Base-by-base conservation (phyloP, 805 yeast genomes). In the Yarrowia deformans region DNA sequence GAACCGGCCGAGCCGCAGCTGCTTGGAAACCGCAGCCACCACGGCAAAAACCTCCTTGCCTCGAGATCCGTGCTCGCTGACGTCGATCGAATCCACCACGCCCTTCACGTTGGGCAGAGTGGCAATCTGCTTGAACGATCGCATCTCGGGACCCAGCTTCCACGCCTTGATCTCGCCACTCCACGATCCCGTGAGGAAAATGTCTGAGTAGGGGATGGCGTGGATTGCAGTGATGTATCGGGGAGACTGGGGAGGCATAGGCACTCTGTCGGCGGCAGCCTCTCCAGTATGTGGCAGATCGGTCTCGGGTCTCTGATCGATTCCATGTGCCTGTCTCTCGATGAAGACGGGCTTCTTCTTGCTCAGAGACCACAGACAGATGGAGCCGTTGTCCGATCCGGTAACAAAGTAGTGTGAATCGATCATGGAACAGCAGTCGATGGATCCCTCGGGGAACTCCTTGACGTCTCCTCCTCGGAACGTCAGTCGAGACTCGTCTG, bases 371-470 rank as follows among this genome's bases (percentile, higher is more conserved):
- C 99, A 95, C 71, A 95, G 81, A n/a, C 91, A 81, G 40, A 95
- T 80, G 75, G 87, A 90, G 52, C 99, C 99, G 77, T 93, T 94
- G 77, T 95, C 99, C 16, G 97, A 89, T 5, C 98, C 98, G 0
- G 98, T 93, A 58, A 95, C 88, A 76, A 95, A 95, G 77, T 90
- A 93, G 35, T 93, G 86, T 78, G 93, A 97, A 79, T 95, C 99
- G 68, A 91, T 79, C 97, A 93, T 93, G 13, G 90, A 81, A 42
- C 93, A 95, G 75, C 90, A 89, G 74, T 94, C 98, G 67, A 94
- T 88, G 71, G 95, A 88, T 13, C 98, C 98, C 77, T 95, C 98
- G 34, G 76, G 71, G 23, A 69, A 70, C 29, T 49, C 46, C 67
- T 50, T 66, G 50, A 78, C 81, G 75, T 92, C 97, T 70, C 96